These are phyloP conservation scores for Starmera stellimalicola DNA, from an alignment of 1,139 yeast genomes.

Conservation along the genomic window DNA sequence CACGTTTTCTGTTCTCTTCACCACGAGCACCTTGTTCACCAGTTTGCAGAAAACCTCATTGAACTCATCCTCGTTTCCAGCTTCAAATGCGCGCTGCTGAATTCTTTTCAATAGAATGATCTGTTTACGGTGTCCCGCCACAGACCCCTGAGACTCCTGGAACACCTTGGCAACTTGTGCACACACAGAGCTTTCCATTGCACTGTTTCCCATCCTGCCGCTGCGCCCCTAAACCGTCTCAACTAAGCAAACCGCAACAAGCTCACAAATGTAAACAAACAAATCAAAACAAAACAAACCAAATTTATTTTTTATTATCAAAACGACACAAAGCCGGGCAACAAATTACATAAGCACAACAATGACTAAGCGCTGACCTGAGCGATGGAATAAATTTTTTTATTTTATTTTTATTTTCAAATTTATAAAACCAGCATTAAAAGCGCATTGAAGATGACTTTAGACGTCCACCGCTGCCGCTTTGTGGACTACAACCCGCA, in stretches of 20 bases:
- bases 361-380: not conserved
- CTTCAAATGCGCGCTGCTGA: slow-evolving; percentile 44
- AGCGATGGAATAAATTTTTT: too few species aligned
- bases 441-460: slow-evolving; percentile 6
- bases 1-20: slow-evolving; percentile 60
- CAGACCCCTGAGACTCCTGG: slow-evolving; percentile 67
- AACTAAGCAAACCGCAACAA: not conserved
- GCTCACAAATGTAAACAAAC: not conserved
- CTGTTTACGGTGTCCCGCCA: slow-evolving; percentile 72
- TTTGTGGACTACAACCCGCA: slow-evolving; percentile 88
- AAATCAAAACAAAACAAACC: not conserved
- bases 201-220: too few species aligned
- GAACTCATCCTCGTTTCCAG: slow-evolving; percentile 49
- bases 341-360: not conserved
- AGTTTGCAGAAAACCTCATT: slow-evolving; percentile 48
- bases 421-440: too few species aligned
- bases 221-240: too few species aligned
- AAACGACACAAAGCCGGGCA: slow-evolving; percentile 4
- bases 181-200: too few species aligned
- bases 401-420: too few species aligned
- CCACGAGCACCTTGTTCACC: slow-evolving; percentile 53
- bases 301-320: too few species aligned
- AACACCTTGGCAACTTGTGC: slow-evolving; percentile 61
- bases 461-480: slow-evolving; percentile 87
- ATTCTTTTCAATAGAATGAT: slow-evolving; percentile 53